Evolutionary conservation across 164 flowering plant species (phyloP).

Genomic region (Buxus sempervirens): DNA sequence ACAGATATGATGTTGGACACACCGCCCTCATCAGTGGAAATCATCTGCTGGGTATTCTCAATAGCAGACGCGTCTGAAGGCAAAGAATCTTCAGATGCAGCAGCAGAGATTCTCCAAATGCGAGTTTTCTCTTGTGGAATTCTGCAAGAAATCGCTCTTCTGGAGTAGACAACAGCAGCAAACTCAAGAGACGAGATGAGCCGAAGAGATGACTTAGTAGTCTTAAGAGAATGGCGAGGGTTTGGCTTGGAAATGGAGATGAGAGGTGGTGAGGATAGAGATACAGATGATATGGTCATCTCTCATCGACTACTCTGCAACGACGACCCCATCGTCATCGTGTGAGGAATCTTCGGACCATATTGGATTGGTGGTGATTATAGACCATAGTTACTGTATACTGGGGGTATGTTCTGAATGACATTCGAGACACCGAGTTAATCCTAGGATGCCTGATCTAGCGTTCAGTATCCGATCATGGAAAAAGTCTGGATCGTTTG

Average conservation of each 20-base stretch:
- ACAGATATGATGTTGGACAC: conserved; percentile 35
- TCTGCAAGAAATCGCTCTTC: conserved; percentile 3
- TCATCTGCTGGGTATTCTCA: conserved; percentile 38
- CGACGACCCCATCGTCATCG: too few relatives aligned
- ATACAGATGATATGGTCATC: conserved; percentile 33
- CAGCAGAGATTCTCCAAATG: conserved; percentile 31
- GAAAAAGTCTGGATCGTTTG: too few relatives aligned
- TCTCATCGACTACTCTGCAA: conserved; percentile 21
- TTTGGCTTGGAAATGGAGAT: conserved; percentile 18
- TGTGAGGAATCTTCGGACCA: too few relatives aligned
- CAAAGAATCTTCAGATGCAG: conserved; percentile 23
- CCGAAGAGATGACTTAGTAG: conserved; percentile 9
- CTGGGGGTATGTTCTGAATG: too few relatives aligned
- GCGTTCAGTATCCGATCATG: too few relatives aligned
- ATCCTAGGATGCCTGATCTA: too few relatives aligned
- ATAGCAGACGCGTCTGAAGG: conserved; percentile 24
- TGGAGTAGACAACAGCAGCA: conserved; percentile 10
- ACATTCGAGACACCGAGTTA: too few relatives aligned
- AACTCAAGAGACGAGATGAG: conserved; percentile 14
- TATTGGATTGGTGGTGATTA: not conserved
- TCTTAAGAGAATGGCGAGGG: conserved; percentile 1
- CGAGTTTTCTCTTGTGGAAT: conserved; percentile 9
- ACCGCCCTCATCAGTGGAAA: conserved; percentile 34
- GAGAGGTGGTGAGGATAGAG: conserved; percentile 21
- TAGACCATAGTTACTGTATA: too few relatives aligned